phyloP scores from a whole-genome alignment of 345 rosid species.

The Hibiscus trionum region DNA sequence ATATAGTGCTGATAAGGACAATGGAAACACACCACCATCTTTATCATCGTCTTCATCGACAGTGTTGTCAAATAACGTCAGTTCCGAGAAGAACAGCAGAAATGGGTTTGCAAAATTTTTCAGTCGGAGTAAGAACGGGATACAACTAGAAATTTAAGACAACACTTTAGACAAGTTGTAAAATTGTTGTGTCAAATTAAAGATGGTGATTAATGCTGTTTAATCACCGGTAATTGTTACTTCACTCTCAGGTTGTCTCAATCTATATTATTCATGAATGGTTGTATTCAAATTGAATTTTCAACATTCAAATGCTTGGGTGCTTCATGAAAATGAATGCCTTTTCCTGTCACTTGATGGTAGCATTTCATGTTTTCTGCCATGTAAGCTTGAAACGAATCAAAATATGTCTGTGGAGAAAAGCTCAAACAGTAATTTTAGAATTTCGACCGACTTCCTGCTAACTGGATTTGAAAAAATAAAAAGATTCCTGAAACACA shows the following conservation, averaged over 20 bases:
- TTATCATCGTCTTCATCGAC: conserved; percentile 36
- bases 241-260: not conserved
- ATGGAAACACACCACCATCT: conserved; percentile 28
- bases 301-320: not conserved
- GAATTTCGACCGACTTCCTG: no score
- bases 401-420: not conserved
- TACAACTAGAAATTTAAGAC: conserved; percentile 64
- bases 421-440: no score
- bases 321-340: not conserved
- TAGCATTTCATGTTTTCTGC: not conserved
- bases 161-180: conserved; percentile 1
- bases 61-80: conserved; percentile 32
- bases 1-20: conserved; percentile 22
- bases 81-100: conserved; percentile 66
- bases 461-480: no score
- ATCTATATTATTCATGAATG: conserved; percentile 2
- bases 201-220: conserved; percentile 26
- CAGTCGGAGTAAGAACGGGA: conserved; percentile 74
- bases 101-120: conserved; percentile 88
- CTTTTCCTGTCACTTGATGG: no score
- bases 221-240: conserved; percentile 14
- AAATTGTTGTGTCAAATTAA: not conserved
- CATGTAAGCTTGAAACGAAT: not conserved
- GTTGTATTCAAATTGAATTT: not conserved
- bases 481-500: no score